Percentiles rank a stretch among this genome's conserved stretches.
Evolutionary conservation across 1,284 basidiomycete genomes (phyloP).

Genomic region (Malassezia restricta): DNA sequence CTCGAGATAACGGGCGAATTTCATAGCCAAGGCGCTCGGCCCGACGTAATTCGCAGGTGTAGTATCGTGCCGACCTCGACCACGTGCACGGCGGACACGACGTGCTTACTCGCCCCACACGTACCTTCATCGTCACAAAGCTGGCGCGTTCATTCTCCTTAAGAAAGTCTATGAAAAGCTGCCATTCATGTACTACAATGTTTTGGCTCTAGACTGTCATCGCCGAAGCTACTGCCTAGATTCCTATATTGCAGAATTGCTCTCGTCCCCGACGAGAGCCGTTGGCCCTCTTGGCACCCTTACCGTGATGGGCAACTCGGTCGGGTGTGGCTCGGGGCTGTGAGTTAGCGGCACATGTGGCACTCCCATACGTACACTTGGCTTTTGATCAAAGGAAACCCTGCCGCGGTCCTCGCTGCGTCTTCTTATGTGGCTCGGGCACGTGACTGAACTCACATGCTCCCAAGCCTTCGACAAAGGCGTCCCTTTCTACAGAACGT

Average conservation of each 20-base stretch:
- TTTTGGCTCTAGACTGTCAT: slow-evolving; percentile 17
- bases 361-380: slow-evolving; percentile 28
- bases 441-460: not conserved
- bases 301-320: slow-evolving; percentile 6
- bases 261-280: slow-evolving; percentile 17
- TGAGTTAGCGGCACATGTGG: not conserved
- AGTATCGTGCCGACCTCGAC: not conserved
- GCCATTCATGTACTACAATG: slow-evolving; percentile 13
- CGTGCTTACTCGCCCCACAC: not conserved
- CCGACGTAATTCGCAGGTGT: not conserved
- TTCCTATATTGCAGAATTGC: slow-evolving; percentile 18
- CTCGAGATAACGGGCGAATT: slow-evolving; percentile 33
- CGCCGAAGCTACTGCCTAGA: slow-evolving; percentile 11
- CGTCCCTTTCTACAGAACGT: not conserved
- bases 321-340: slow-evolving; percentile 39
- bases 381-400: slow-evolving; percentile 34
- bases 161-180: too few relatives aligned
- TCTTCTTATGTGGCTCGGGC: too few relatives aligned
- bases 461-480: not conserved
- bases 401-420: too few relatives aligned
- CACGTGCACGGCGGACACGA: not conserved
- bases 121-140: too few relatives aligned
- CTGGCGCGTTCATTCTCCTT: too few relatives aligned
- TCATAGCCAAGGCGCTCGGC: slow-evolving; percentile 7
- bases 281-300: slow-evolving; percentile 17